phyloP scores from a whole-genome alignment of 805 yeast species.

The Ogataea zsoltii region DNA sequence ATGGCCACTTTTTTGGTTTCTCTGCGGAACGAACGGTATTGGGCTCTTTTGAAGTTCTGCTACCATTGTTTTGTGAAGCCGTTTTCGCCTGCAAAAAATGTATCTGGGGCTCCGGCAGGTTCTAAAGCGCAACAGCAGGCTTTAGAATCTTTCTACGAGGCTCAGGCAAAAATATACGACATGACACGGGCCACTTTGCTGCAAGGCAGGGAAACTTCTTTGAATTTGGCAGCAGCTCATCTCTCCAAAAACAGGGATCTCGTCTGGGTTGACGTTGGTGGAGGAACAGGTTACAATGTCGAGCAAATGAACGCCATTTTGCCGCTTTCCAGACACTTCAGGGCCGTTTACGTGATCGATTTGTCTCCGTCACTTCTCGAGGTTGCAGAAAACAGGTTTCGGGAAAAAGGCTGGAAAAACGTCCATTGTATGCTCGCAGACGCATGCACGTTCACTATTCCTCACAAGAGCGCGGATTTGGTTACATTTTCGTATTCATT shows the following conservation, averaged over 20 bases:
- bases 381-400: slow-evolving; percentile 63
- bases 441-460: slow-evolving; percentile 68
- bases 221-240: slow-evolving; percentile 61
- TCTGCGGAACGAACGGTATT: slow-evolving; percentile 11
- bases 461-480: slow-evolving; percentile 57
- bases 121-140: slow-evolving; percentile 51
- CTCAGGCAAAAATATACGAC: slow-evolving; percentile 78
- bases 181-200: slow-evolving; percentile 64
- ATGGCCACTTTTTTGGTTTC: slow-evolving; percentile 4
- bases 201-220: slow-evolving; percentile 69
- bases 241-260: slow-evolving; percentile 43
- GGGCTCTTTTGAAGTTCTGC: slow-evolving; percentile 32
- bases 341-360: slow-evolving; percentile 71
- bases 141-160: slow-evolving; percentile 69
- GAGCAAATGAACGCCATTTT: slow-evolving; percentile 67
- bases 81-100: slow-evolving; percentile 32
- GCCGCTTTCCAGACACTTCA: slow-evolving; percentile 50
- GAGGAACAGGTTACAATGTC: slow-evolving; percentile 84
- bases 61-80: slow-evolving; percentile 64
- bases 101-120: too few relatives aligned
- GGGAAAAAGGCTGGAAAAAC: slow-evolving; percentile 49
- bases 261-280: slow-evolving; percentile 81
- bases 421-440: slow-evolving; percentile 73
- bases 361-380: slow-evolving; percentile 75
- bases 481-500: slow-evolving; percentile 78